Conservation (phyloP, 2,329 filamentous ascomycete species). For the Penicillium sp. region DNA sequence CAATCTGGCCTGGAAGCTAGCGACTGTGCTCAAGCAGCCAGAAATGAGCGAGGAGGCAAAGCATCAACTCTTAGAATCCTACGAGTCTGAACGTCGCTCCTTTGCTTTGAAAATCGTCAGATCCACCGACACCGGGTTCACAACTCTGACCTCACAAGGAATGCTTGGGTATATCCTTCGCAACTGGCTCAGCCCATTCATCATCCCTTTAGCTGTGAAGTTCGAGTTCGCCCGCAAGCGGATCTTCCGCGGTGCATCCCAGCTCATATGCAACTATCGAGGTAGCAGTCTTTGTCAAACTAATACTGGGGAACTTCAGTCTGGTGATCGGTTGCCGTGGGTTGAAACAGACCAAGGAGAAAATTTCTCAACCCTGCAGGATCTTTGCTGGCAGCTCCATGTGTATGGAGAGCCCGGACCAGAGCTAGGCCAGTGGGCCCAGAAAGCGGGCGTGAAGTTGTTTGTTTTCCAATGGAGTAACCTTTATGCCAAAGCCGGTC, state of each 20-base stretch:
- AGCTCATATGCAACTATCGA: conserved; percentile 49
- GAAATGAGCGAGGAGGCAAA: conserved; percentile 31
- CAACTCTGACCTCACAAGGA: conserved; percentile 38
- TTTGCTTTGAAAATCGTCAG: conserved; percentile 49
- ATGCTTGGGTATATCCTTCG: conserved; percentile 46
- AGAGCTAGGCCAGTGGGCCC: conserved; percentile 28
- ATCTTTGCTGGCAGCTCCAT: conserved; percentile 35
- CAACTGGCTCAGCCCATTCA: conserved; percentile 41
- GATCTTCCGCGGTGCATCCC: conserved; percentile 42
- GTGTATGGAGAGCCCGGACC: conserved; percentile 26
- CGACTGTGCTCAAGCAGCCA: conserved; percentile 42
- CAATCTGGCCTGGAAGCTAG: conserved; percentile 60
- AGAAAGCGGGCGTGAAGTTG: conserved; percentile 18
- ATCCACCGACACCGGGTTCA: conserved; percentile 48
- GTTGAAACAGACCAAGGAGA: conserved; percentile 23
- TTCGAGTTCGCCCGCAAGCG: conserved; percentile 20
- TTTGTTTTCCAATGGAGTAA: conserved; percentile 28
- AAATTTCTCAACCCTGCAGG: conserved; percentile 28
- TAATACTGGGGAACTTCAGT: conserved; percentile 41
- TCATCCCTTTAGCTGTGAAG: conserved; percentile 29
- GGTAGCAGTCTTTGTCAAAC: conserved; percentile 34
- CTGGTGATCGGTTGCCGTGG: conserved; percentile 52
- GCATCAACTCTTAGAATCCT: conserved; percentile 50
- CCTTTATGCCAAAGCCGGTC: conserved; percentile 23
- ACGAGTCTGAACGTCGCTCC: conserved; percentile 51